Evolutionary conservation across 2,329 filamentous ascomycete genomes (phyloP).

Genomic region (Xylariaceae sp.): DNA sequence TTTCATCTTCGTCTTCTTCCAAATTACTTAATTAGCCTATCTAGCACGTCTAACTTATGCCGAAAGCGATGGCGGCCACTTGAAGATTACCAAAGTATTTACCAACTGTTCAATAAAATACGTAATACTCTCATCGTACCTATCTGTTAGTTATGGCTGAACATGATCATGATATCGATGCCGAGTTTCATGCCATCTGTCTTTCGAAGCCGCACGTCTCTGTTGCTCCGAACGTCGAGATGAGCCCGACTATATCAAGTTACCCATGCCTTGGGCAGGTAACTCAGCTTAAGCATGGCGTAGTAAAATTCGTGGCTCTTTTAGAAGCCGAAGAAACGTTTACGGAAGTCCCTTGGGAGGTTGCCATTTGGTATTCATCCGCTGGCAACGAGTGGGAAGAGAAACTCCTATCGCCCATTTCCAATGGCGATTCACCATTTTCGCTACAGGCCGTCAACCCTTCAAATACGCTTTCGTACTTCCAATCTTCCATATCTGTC

Average conservation of each 20-base stretch:
- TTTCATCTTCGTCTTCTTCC: not conserved
- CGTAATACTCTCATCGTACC: not conserved
- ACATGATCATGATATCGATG: constrained; percentile 39
- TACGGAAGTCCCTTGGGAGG: constrained; percentile 66
- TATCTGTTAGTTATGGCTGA: constrained; percentile 17
- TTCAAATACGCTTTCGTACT: constrained; percentile 53
- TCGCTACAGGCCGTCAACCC: constrained; percentile 50
- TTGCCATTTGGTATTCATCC: constrained; percentile 70
- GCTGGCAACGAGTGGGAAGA: constrained; percentile 62
- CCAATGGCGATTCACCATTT: constrained; percentile 44
- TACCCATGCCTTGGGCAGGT: constrained; percentile 78
- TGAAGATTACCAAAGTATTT: not conserved
- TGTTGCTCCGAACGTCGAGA: constrained; percentile 21
- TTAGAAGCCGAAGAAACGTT: constrained; percentile 65
- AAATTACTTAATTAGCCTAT: no score
- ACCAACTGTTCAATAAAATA: not conserved
- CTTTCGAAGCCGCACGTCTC: constrained; percentile 36
- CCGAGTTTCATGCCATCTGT: constrained; percentile 42
- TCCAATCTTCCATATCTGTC: constrained; percentile 53
- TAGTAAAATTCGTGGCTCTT: constrained; percentile 67
- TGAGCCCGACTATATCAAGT: constrained; percentile 47
- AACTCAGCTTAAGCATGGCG: constrained; percentile 56
- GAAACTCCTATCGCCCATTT: constrained; percentile 43
- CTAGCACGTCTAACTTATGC: not conserved
- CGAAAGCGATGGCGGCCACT: not conserved